Evolutionary conservation across 1,284 basidiomycete genomes (phyloP), one percentile per base, ranked within the genome.

Genomic region (Calocybe gambosa): DNA sequence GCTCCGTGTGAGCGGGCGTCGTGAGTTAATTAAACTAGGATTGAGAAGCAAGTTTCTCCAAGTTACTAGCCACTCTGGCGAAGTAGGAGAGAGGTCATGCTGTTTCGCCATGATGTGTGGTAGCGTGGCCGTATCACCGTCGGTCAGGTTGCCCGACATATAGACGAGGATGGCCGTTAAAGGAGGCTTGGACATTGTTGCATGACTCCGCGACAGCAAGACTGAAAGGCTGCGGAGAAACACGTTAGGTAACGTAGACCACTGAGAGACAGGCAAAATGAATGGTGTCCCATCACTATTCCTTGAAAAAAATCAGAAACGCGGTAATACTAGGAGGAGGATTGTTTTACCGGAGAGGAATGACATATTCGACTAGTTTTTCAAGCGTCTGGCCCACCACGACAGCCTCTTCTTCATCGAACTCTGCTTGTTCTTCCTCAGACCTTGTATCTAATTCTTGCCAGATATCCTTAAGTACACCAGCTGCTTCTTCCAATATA

Each of bases 381-480:
- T 66, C 68, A 39, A 88, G 61, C 2, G 77, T 77, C 51, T 78
- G 71, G 0, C 82, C 84, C 5, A 85, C 68, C 15, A 80, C 73
- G 26, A 61, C 66, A 5, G 80, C 75, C 54, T 86, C 85, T 47
- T 85, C 81, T 47, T 82, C 77, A 43, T 84, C 81, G 50, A 82
- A 58, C n/a, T 73, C 67, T 1, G 74, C 56, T 29, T 55, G 54
- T 3, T 75, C 74, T n/a, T 83, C 80, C 2, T 76, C 76, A 1
- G 48, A 47, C 42, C 78, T 68, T 25, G 74, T 71, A 50, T 88
- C 85, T 42, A 84, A 69, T 52, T 87, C 83, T 53, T 84, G 78
- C 18, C 86, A 70, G 7, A 86, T 73, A 54, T 89, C 86, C 58
- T 78, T 81, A 49, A 86, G 55, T 6, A 83, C 73, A 0, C 78